phyloP scores from a whole-genome alignment of 306 rosid genomes.

The Fragaria iinumae region DNA sequence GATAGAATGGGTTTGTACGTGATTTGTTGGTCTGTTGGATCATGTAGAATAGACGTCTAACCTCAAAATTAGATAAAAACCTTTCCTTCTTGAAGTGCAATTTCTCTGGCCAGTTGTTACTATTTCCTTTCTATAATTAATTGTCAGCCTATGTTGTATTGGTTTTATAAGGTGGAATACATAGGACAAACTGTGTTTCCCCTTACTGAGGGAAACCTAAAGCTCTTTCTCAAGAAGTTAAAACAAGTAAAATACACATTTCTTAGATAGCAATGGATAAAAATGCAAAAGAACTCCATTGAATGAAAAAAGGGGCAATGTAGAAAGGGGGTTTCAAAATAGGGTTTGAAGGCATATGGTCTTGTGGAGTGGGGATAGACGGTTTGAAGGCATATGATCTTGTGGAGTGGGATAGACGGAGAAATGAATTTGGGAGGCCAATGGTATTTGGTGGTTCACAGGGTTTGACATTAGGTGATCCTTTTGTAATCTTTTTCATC shows the following conservation, averaged over 20 bases:
- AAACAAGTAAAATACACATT: not conserved
- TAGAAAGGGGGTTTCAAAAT: not conserved
- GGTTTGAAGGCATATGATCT: not conserved
- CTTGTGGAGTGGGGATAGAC: not conserved
- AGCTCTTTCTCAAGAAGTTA: not conserved
- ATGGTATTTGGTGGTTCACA: no score
- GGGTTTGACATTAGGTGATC: not conserved
- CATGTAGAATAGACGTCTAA: not conserved
- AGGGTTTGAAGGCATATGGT: not conserved
- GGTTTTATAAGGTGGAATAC: not conserved
- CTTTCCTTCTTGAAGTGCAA: not conserved
- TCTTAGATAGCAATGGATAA: not conserved
- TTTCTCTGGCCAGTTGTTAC: not conserved
- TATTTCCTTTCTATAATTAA: not conserved
- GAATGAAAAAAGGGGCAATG: not conserved
- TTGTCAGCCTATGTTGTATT: not conserved
- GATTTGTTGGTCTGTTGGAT: not conserved
- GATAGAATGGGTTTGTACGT: not conserved
- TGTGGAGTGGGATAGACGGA: not conserved
- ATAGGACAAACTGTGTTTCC: not conserved
- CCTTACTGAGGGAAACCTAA: not conserved
- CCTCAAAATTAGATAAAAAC: not conserved
- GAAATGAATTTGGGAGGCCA: not conserved
- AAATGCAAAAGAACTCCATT: not conserved
- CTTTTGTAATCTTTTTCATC: not conserved